Base-by-base conservation (phyloP, 2,329 filamentous ascomycete species). In the Septoria petroselini region DNA sequence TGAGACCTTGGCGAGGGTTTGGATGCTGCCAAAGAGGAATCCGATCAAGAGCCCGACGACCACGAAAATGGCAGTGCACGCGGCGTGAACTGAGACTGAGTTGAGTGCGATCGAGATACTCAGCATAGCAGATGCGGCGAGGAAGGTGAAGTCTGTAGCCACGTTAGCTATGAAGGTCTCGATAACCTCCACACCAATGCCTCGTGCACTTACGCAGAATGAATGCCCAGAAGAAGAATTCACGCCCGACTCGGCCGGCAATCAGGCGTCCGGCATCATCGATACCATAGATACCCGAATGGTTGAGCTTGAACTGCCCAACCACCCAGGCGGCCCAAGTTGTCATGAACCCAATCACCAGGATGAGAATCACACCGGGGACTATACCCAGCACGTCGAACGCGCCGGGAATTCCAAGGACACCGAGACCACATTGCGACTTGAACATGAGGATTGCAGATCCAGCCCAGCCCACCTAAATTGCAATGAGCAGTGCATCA, bases 271-370 rank as follows among this genome's bases (percentile, higher is more conserved):
- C 78, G 0, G 76, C 78, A 54, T 81, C 78, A 30, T 78, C 78
- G 66, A 81, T 80, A 44, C 74, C 75, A 56, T 81, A 79, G 2
- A 81, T 76, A 52, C 78, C 70, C 1, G 74, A 73, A 58, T 80
- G 77, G n/a, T 70, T 68, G 33, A 78, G 57, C 58, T 81, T 81
- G 67, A 81, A 80, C 8, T 66, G 60, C 5, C 73, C 75, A 7
- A 78, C 65, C 18, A 76, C 72, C 54, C 74, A 76, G 42, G 69
- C 66, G 1, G 74, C 75, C 75, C 75, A 78, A 2, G 71, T 73
- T 0, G 74, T 76, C 53, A 76, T 74, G 15, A 27, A 54, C 1
- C 66, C 70, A 27, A 77, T 70, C 3, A 55, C 43, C 1, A 68
- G 40, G 3, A 78, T 64, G 15, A 67, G 65, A 25, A 77, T 70